Base-by-base conservation (phyloP, 495 filamentous ascomycete genomes). In the Friedmanniomyces simplex region DNA sequence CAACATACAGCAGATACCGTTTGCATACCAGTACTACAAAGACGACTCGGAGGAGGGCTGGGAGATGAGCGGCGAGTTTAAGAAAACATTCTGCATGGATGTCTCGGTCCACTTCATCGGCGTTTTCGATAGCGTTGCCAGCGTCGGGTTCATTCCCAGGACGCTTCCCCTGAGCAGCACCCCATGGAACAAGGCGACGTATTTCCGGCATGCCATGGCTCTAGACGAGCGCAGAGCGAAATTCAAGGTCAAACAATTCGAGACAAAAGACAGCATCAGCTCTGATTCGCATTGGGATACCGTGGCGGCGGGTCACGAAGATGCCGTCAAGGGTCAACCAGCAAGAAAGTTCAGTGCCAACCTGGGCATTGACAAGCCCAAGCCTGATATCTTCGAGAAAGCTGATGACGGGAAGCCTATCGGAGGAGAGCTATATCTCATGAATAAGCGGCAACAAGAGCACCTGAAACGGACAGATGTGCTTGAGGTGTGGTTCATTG, bases 21-120 rank as follows among this genome's bases (percentile, higher is more conserved):
- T 73, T 62, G 71, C 71, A 42, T 74, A 72, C 54, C 52, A 71
- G 1, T 71, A 70, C 57, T 74, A 72, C 60, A 72, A 71, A 50
- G 62, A 74, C 32, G 70, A 69, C 36, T 63, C 66, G 0, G 32
- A 55, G 8, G 56, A 71, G 13, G 70, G 72, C 20, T 69, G 63
- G 63, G 63, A 69, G 32, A 64, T 71, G 58, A 69, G 66, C 32
- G 57, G 25, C 7, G 64, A 69, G 20, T 74, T 72, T 64, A 74
- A 74, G 49, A 66, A 63, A 25, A 74, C 70, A 5, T 74, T 74
- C 59, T 74, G 69, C 53, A 69, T 66, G 8, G 57, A 74, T 49
- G 70, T 72, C 22, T 45, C 52, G 26, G 67, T 74, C 12, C 68
- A 74, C 54, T 74, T 72, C 50, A 21, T 74, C 12, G 72, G 72